These are phyloP conservation scores for Orbilia quercus DNA, from an alignment of 2,329 filamentous ascomycete genomes.

Conservation along the genomic window DNA sequence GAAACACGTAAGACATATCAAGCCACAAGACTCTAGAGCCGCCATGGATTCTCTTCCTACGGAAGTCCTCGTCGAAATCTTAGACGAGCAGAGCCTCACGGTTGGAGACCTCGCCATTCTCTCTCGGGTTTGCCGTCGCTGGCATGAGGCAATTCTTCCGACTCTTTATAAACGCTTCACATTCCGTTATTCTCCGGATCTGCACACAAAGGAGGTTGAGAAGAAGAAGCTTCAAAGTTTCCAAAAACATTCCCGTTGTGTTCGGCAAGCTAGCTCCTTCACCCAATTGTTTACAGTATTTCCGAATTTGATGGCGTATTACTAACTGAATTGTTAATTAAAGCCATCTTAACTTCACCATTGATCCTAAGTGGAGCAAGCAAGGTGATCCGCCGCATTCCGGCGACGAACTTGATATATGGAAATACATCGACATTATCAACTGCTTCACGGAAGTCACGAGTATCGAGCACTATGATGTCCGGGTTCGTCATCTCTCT, in stretches of 20 bases:
- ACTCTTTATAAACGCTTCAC: slow-evolving; percentile 38
- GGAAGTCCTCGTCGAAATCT: slow-evolving; percentile 38
- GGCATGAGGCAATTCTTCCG: slow-evolving; percentile 33
- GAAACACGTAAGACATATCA: slow-evolving; percentile 1
- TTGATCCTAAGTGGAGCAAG: slow-evolving; percentile 16
- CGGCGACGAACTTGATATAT: not conserved
- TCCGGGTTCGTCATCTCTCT: not conserved
- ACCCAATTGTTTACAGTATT: not conserved
- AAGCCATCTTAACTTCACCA: slow-evolving; percentile 22
- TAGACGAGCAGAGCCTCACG: slow-evolving; percentile 24
- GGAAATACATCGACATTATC: slow-evolving; percentile 6
- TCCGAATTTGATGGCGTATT: not conserved
- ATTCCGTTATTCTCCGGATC: slow-evolving; percentile 21
- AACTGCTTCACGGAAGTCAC: slow-evolving; percentile 18
- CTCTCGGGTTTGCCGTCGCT: slow-evolving; percentile 31
- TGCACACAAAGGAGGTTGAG: not conserved
- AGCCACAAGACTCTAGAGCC: not conserved
- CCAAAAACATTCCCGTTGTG: slow-evolving; percentile 34
- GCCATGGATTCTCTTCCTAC: slow-evolving; percentile 38
- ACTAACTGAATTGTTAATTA: not conserved
- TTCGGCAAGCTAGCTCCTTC: slow-evolving; percentile 15
- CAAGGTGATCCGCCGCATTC: not conserved
- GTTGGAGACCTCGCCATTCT: slow-evolving; percentile 30
- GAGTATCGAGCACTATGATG: slow-evolving; percentile 35
- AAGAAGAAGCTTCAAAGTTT: slow-evolving; percentile 36